Base-by-base conservation (phyloP, 106 monocot species). In the Ottelia alismoides region DNA sequence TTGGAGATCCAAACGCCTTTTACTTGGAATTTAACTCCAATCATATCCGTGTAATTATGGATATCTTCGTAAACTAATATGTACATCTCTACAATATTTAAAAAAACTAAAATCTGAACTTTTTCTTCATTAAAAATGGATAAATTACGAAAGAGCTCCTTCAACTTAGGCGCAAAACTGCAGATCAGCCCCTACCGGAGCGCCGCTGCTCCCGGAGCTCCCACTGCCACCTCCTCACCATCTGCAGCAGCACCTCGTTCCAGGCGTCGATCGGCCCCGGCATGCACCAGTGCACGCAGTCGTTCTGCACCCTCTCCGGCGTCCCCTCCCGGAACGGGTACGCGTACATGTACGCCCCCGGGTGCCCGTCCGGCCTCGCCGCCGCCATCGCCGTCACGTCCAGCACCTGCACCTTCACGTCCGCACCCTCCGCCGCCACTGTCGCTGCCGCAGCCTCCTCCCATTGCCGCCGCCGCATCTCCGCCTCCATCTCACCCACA, bases 211-310 rank as follows among this genome's bases (percentile, higher is more conserved):
- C n/a, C n/a, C n/a, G n/a, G n/a, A n/a, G n/a, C n/a, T 58, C 49
- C 1, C 35, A 14, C 0, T 28, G 43, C 69, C 78, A 73, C 47
- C 78, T 67, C 64, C 65, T 70, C 11, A 89, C 32, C 73, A 89
- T 51, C 62, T 72, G 54, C 28, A 75, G 29, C 21, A 87, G 47
- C 0, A 87, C 61, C 72, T 72, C 77, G 53, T 82, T 87, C 69
- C 83, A 89, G 0, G 76, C 60, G 25, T 89, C 88, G 3, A 89
- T 71, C 1, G 88, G 79, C 0, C 88, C 83, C 0, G 88, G 88
- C 68, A 89, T 46, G 69, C 88, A 89, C 83, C 83, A 89, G 32
- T 89, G 88, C 45, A 89, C 76, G 32, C 88, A 83, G 50, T 89
- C 88, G 31, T 80, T 80, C 79, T 83, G 79, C n/a, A 80, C 79